A percentile compares a stretch with the other conserved stretches of the same genome.
Evolutionary conservation across 176 grass and related monocot species (phyloP).

Genomic region (Zoysia pacifica): DNA sequence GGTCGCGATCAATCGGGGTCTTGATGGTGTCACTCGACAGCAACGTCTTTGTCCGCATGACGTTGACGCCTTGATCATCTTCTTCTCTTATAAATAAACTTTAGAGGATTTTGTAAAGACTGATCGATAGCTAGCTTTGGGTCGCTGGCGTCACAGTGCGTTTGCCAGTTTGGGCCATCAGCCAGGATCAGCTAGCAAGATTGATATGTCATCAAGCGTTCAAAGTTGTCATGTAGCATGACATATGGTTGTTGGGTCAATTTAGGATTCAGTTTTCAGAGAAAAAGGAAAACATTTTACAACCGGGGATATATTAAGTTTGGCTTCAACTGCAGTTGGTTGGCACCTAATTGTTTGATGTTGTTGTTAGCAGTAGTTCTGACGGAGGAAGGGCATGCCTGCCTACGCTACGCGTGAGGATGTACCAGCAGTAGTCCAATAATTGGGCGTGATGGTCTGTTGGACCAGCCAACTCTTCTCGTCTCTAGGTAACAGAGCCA

Average conservation of each 20-base stretch:
- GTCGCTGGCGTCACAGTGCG: not conserved
- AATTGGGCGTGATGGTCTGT: conserved; percentile 17
- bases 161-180: conserved; percentile 26
- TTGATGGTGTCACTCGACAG: not conserved
- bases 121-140: too few relatives aligned
- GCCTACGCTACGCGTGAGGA: not conserved
- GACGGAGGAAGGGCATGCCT: conserved; percentile 18
- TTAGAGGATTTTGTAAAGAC: not conserved
- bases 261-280: too few relatives aligned
- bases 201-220: too few relatives aligned
- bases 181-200: too few relatives aligned
- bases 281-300: too few relatives aligned
- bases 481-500: conserved; percentile 16
- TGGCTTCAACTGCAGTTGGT: conserved; percentile 16
- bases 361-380: conserved; percentile 5
- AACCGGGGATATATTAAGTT: not conserved
- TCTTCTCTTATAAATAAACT: not conserved
- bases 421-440: not conserved
- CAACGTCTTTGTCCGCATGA: not conserved
- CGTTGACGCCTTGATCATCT: conserved; percentile 10
- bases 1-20: not conserved
- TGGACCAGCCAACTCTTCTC: conserved; percentile 21
- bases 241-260: too few relatives aligned
- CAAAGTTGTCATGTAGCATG: too few relatives aligned
- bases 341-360: conserved; percentile 29